Conservation (phyloP, 257 asterid species). For the Verbena officinalis region DNA sequence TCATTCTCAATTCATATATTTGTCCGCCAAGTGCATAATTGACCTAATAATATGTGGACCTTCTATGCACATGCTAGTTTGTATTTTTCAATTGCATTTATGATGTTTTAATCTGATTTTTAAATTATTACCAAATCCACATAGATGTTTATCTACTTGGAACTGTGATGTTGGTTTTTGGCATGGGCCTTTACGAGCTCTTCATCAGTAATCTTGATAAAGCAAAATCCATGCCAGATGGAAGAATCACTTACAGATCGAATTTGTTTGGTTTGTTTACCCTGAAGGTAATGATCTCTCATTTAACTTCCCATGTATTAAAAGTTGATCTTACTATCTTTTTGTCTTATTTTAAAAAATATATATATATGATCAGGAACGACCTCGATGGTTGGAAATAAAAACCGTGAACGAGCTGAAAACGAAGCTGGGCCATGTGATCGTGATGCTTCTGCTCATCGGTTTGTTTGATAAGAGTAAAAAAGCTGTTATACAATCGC, state of each 20-base stretch:
- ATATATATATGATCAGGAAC: slow-evolving; percentile 82
- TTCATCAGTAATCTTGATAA: slow-evolving; percentile 93
- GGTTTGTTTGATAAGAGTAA: slow-evolving; percentile 92
- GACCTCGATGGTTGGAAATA: slow-evolving; percentile 86
- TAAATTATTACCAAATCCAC: not conserved
- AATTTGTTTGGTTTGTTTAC: slow-evolving; percentile 76
- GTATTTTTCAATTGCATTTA: not conserved
- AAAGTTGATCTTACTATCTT: not conserved
- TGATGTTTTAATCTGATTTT: not conserved
- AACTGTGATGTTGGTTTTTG: slow-evolving; percentile 95
- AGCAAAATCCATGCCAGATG: slow-evolving; percentile 52
- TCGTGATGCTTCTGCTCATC: slow-evolving; percentile 90
- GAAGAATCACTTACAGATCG: slow-evolving; percentile 49
- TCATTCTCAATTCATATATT: not conserved
- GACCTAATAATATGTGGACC: not conserved
- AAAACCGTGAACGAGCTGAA: slow-evolving; percentile 82
- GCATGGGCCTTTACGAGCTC: slow-evolving; percentile 96
- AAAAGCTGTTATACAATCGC: slow-evolving; percentile 71
- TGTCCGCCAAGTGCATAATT: not conserved
- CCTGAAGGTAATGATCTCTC: slow-evolving; percentile 63
- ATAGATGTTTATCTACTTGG: slow-evolving; percentile 86
- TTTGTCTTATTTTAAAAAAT: not conserved
- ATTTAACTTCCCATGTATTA: not conserved
- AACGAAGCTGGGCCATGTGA: slow-evolving; percentile 88
- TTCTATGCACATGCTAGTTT: too few species aligned